phyloP scores from a whole-genome alignment of 441 rosid species.

The Flueggea neowawraea region DNA sequence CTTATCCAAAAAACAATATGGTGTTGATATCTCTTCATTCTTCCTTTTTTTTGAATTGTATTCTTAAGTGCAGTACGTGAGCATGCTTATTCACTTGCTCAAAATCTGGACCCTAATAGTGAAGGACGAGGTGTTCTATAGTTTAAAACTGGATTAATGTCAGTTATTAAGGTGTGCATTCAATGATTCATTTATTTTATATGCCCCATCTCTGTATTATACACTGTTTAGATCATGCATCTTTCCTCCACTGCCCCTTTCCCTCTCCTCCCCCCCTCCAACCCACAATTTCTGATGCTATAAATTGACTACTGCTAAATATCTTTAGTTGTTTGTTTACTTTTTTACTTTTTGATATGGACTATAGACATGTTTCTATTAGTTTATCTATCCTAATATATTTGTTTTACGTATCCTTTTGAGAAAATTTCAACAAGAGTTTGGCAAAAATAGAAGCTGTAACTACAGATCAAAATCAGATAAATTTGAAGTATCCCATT shows the following conservation, averaged over 20 bases:
- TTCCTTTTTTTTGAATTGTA: conserved; percentile 7
- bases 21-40: background rate
- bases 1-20: background rate
- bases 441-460: conserved; percentile 89
- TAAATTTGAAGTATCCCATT: too few relatives aligned
- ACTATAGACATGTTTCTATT: background rate
- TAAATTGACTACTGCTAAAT: too few relatives aligned
- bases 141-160: conserved; percentile 96
- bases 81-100: conserved; percentile 95
- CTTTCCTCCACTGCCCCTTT: too few relatives aligned
- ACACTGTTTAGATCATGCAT: too few relatives aligned
- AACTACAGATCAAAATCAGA: conserved; percentile 71
- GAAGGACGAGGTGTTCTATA: conserved; percentile 98
- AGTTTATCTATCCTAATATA: background rate
- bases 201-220: background rate
- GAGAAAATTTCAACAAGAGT: conserved; percentile 74
- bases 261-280: too few relatives aligned
- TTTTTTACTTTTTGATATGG: background rate
- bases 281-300: too few relatives aligned
- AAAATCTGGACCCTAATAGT: conserved; percentile 93
- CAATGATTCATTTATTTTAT: background rate
- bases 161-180: conserved; percentile 78
- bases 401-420: conserved; percentile 2
- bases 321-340: background rate
- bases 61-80: conserved; percentile 71